Percentiles rank a stretch among this genome's conserved stretches.
phyloP scores from a whole-genome alignment of 2,329 filamentous ascomycete genomes.

The Phaeosphaeriaceae sp. region DNA sequence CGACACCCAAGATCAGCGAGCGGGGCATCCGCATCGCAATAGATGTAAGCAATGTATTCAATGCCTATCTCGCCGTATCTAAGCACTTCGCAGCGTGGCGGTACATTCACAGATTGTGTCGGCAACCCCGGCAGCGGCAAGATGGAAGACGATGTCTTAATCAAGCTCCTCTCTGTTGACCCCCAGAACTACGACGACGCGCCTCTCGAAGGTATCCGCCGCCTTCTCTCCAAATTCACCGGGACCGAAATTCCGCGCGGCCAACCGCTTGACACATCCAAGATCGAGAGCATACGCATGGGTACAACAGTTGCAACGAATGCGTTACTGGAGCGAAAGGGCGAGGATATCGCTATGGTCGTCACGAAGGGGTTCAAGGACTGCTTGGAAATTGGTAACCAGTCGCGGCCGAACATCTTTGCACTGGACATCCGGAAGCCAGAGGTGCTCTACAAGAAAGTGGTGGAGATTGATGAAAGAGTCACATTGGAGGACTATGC shows the following conservation, averaged over 20 bases:
- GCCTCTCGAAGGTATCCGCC: conserved; percentile 87
- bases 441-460: conserved; percentile 82
- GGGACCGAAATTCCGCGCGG: conserved; percentile 79
- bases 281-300: conserved; percentile 93
- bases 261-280: conserved; percentile 77
- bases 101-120: conserved; percentile 92
- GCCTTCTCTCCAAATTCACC: conserved; percentile 81
- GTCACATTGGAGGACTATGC: conserved; percentile 93
- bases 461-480: conserved; percentile 89
- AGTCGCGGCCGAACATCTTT: conserved; percentile 88
- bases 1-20: conserved; percentile 29
- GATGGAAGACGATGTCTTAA: conserved; percentile 77
- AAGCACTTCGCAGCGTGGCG: conserved; percentile 66
- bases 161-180: conserved; percentile 90
- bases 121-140: conserved; percentile 75
- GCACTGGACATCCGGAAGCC: conserved; percentile 87
- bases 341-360: conserved; percentile 85
- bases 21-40: conserved; percentile 79
- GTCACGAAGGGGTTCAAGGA: conserved; percentile 89
- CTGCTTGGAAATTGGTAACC: conserved; percentile 87
- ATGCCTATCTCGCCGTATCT: background rate
- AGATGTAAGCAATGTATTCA: conserved; percentile 42
- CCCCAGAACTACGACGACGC: conserved; percentile 90
- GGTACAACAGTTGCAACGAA: conserved; percentile 95
- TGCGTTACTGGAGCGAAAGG: conserved; percentile 86